These are phyloP conservation scores for Roridomyces roridus DNA, from an alignment of 768 basidiomycete genomes.

Conservation along the genomic window DNA sequence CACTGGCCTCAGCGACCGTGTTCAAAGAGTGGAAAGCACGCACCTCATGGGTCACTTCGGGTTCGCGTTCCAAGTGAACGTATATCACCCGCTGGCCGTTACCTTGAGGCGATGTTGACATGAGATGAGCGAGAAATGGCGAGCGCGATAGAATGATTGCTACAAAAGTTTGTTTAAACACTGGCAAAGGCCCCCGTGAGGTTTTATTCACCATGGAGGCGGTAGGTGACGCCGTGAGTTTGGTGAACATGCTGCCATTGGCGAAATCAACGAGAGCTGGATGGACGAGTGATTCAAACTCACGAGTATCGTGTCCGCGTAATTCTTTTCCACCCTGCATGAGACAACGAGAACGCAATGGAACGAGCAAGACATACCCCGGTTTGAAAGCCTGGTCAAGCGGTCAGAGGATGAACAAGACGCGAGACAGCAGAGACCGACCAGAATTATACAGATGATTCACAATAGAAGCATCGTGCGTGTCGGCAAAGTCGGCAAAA, in stretches of 20 bases:
- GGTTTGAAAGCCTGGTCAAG: slow-evolving; percentile 62
- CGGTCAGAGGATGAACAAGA: no score
- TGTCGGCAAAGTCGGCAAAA: slow-evolving; percentile 39
- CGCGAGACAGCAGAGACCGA: no score
- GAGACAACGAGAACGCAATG: slow-evolving; percentile 15
- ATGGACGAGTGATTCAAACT: slow-evolving; percentile 31
- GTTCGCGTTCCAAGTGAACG: slow-evolving; percentile 78
- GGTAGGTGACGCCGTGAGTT: slow-evolving; percentile 58
- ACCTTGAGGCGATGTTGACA: slow-evolving; percentile 69
- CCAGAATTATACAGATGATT: slow-evolving; percentile 77
- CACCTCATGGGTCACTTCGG: slow-evolving; percentile 87
- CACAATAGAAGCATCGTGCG: slow-evolving; percentile 81
- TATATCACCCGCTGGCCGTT: slow-evolving; percentile 73
- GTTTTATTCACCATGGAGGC: no score
- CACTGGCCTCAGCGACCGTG: slow-evolving; percentile 12
- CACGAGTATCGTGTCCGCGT: slow-evolving; percentile 82
- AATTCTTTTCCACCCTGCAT: slow-evolving; percentile 60
- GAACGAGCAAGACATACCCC: slow-evolving; percentile 60
- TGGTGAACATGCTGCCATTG: slow-evolving; percentile 80
- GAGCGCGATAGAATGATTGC: slow-evolving; percentile 88
- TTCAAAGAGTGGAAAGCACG: slow-evolving; percentile 33
- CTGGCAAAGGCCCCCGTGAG: no score
- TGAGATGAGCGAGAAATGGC: slow-evolving; percentile 85
- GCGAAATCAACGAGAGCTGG: slow-evolving; percentile 6
- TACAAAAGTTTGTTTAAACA: no score